Conservation (phyloP, 768 basidiomycete genomes). For the Amanita pallidorosea region DNA sequence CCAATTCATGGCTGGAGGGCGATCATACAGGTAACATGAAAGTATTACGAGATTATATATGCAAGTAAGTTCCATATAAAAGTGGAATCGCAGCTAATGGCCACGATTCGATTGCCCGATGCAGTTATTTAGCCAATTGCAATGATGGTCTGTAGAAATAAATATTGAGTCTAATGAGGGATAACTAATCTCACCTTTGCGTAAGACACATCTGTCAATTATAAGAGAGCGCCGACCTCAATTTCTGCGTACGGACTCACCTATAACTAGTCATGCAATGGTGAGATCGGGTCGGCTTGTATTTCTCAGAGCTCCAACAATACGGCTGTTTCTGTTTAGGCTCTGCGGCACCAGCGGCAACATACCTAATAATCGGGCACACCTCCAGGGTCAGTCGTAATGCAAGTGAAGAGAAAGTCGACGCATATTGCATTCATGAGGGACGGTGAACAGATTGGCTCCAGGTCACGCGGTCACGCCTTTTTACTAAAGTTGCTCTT, state of each 20-base stretch:
- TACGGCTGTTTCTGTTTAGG: constrained; percentile 88
- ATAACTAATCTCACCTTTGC: constrained; percentile 10
- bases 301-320: constrained; percentile 76
- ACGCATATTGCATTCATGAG: neutral
- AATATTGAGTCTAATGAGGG: constrained; percentile 3
- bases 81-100: constrained; percentile 82
- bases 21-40: constrained; percentile 19
- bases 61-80: constrained; percentile 90
- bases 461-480: too few relatives aligned
- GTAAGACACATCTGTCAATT: neutral
- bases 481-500: too few relatives aligned
- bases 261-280: constrained; percentile 84
- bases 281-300: constrained; percentile 84
- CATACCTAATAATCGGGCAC: constrained; percentile 76
- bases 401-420: constrained; percentile 24
- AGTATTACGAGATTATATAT: constrained; percentile 80
- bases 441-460: too few relatives aligned
- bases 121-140: constrained; percentile 90
- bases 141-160: constrained; percentile 80
- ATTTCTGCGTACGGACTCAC: constrained; percentile 19
- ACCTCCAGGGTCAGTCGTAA: constrained; percentile 73
- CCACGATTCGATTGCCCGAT: constrained; percentile 90
- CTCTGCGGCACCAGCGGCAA: constrained; percentile 38
- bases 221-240: constrained; percentile 1
- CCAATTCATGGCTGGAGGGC: neutral